These are phyloP conservation scores for Aspergillus heteromorphus DNA, from an alignment of 495 filamentous ascomycete genomes.

Conservation along the genomic window DNA sequence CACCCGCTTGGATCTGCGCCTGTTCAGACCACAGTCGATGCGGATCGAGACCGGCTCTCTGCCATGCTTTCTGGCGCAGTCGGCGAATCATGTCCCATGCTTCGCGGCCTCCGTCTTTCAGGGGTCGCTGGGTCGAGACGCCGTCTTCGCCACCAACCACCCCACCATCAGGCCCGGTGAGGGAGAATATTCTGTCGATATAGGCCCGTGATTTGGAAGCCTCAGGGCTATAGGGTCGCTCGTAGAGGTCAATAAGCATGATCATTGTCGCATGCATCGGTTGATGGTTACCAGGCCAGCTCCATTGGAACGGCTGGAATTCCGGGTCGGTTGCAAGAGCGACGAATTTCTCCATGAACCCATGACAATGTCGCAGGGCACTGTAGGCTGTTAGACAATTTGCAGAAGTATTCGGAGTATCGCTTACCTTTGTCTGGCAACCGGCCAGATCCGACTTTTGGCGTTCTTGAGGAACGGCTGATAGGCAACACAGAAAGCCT, in stretches of 20 bases:
- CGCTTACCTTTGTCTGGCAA: conserved; percentile 44
- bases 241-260: conserved; percentile 52
- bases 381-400: conserved; percentile 22
- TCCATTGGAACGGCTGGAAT: conserved; percentile 56
- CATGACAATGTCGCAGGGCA: conserved; percentile 49
- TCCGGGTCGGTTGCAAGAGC: conserved; percentile 46
- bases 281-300: conserved; percentile 53
- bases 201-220: conserved; percentile 44
- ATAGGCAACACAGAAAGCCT: conserved; percentile 51
- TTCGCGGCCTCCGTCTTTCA: conserved; percentile 49
- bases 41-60: conserved; percentile 43
- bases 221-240: conserved; percentile 44
- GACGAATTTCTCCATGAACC: conserved; percentile 52
- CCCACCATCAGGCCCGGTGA: conserved; percentile 48
- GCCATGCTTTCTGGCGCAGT: conserved; percentile 47
- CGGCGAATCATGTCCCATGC: conserved; percentile 52
- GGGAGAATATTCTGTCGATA: conserved; percentile 47
- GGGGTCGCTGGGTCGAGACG: conserved; percentile 39
- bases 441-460: conserved; percentile 50
- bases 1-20: conserved; percentile 38
- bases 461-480: conserved; percentile 53
- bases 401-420: not conserved
- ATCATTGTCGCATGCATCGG: conserved; percentile 56
- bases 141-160: conserved; percentile 48
- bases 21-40: conserved; percentile 44